Evolutionary conservation across 192 early-diverging fungal species (phyloP).

Genomic region (Endogone sp.): DNA sequence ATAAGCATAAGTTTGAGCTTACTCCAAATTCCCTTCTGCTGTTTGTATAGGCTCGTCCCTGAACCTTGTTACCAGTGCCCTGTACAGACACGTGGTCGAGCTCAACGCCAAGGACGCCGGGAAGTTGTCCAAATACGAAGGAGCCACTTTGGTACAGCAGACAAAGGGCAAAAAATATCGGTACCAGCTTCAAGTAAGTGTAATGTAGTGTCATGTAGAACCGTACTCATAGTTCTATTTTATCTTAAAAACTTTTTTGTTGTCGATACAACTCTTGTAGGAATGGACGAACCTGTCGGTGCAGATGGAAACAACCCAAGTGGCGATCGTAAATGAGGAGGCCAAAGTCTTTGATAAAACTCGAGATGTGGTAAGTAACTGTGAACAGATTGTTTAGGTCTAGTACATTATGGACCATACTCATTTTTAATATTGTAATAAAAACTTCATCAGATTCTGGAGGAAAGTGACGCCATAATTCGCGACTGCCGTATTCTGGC

Average conservation of each 20-base stretch:
- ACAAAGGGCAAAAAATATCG: conserved; percentile 44
- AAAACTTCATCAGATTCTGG: conserved; percentile 29
- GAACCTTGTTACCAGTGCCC: conserved; percentile 33
- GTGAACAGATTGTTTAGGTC: too few species aligned
- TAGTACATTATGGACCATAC: conserved; percentile 18
- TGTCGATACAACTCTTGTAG: too few species aligned
- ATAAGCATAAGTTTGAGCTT: too few species aligned
- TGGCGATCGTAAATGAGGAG: conserved; percentile 46
- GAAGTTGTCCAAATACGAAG: conserved; percentile 16
- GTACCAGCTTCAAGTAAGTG: conserved; percentile 33
- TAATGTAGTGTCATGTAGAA: too few species aligned
- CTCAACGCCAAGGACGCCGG: conserved; percentile 39
- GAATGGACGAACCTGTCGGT: conserved; percentile 57
- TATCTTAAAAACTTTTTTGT: too few species aligned
- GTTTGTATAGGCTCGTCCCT: conserved; percentile 26
- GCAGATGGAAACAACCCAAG: conserved; percentile 42
- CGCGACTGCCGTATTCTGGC: conserved; percentile 60
- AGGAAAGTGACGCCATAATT: conserved; percentile 49
- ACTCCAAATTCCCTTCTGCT: too few species aligned
- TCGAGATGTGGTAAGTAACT: conserved; percentile 26
- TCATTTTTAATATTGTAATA: too few species aligned
- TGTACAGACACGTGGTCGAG: conserved; percentile 52
- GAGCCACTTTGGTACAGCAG: conserved; percentile 46
- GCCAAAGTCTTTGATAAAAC: conserved; percentile 47
- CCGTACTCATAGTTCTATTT: too few species aligned